These are phyloP conservation scores for Aspergillus campestris DNA, from an alignment of 495 filamentous ascomycete species.

Conservation along the genomic window DNA sequence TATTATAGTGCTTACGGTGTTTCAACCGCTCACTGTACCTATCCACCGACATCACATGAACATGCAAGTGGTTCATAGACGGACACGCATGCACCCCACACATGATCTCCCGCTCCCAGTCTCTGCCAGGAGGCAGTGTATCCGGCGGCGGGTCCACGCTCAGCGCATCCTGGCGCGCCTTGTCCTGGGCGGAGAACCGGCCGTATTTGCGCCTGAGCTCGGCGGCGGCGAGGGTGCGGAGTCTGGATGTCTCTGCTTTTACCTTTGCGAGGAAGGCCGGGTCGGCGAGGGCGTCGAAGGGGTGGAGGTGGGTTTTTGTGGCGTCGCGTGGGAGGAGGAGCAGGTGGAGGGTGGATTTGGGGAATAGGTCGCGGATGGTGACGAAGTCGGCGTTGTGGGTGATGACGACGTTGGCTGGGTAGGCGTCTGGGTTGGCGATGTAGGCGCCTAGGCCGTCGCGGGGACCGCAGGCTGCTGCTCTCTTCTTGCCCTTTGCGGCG, in stretches of 20 bases:
- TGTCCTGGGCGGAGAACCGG: slow-evolving; percentile 51
- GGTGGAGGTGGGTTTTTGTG: slow-evolving; percentile 54
- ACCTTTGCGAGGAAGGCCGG: slow-evolving; percentile 59
- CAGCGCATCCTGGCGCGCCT: slow-evolving; percentile 47
- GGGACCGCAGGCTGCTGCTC: slow-evolving; percentile 25
- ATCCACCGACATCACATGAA: slow-evolving; percentile 78
- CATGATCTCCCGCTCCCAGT: slow-evolving; percentile 71
- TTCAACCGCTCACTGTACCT: slow-evolving; percentile 60
- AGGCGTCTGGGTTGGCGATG: slow-evolving; percentile 56
- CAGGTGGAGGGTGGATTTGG: slow-evolving; percentile 76
- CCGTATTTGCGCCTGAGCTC: slow-evolving; percentile 72
- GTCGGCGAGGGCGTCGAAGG: slow-evolving; percentile 72
- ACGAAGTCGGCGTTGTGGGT: slow-evolving; percentile 66
- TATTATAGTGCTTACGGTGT: slow-evolving; percentile 86
- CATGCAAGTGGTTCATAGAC: slow-evolving; percentile 87
- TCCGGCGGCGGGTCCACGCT: slow-evolving; percentile 31
- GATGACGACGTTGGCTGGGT: slow-evolving; percentile 54
- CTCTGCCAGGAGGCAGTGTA: slow-evolving; percentile 57
- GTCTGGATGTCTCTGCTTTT: slow-evolving; percentile 47
- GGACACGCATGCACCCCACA: slow-evolving; percentile 78
- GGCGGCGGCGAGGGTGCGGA: slow-evolving; percentile 56
- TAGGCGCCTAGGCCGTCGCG: slow-evolving; percentile 65
- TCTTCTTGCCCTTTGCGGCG: slow-evolving; percentile 16
- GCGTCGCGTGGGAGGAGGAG: slow-evolving; percentile 76
- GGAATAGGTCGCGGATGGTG: slow-evolving; percentile 72